Evolutionary conservation across 176 grass and related monocot species (phyloP), one percentile per base, ranked within the genome.

Genomic region (Aegilops longissima): DNA sequence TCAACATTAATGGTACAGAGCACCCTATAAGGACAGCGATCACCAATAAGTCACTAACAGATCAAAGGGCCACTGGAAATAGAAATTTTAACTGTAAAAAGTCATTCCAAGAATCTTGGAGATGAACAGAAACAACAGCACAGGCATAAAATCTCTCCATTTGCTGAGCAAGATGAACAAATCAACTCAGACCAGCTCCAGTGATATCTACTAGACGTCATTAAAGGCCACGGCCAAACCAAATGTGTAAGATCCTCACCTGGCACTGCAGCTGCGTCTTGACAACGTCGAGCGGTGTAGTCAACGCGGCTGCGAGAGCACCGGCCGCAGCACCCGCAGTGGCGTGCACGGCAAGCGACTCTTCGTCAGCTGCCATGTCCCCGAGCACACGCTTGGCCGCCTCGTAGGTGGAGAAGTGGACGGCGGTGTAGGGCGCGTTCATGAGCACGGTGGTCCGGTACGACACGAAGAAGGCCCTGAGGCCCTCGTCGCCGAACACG

Each of bases 211-310:
- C 13, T 13, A 59, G 7, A 40, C 4, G 16, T 12, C 13, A 80
- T 71, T 11, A 42, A 69, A 87, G 12, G 24, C 21, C 18, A 31
- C 80, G 54, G 9, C 1, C 49, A 81, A 80, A 69, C 13, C 12
- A 70, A 76, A 10, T 27, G 25, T 2, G 70, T 23, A 81, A 88
- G 82, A 90, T 79, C 78, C 79, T 85, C 66, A 97, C 95, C 95
- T 97, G 95, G 66, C 95, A 97, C 90, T 97, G 95, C 61, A 97
- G 85, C 83, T 95, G 95, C 24, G 95, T 97, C 87, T 97, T 97
- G 79, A 90, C 89, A 73, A 97, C 95, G 34, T 97, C 95, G 9
- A 97, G 85, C 3, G 95, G 95, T 0, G 93, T 95, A 65, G 95
- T 97, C 17, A 97, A 61, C 0, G 80, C 91, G 0, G 95, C 95